These are phyloP conservation scores for Leccinum solheimii DNA, from an alignment of 1,284 basidiomycete species.

Conservation along the genomic window DNA sequence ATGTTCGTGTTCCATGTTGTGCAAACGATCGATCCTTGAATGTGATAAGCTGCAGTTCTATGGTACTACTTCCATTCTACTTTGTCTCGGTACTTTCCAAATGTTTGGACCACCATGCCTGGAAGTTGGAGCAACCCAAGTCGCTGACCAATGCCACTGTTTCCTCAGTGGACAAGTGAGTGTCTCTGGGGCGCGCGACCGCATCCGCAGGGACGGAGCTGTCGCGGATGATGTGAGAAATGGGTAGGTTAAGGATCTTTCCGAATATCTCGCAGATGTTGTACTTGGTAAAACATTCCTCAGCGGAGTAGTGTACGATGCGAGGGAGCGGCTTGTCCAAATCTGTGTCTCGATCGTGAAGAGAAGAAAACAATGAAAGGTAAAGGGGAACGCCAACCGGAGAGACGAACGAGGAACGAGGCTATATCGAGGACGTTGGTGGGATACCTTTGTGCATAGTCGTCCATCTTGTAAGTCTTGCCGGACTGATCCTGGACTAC, in stretches of 20 bases:
- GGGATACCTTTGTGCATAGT: slow-evolving; percentile 80
- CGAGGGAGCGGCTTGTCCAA: slow-evolving; percentile 50
- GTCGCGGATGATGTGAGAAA: slow-evolving; percentile 68
- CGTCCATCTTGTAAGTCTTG: slow-evolving; percentile 83
- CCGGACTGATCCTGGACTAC: slow-evolving; percentile 76
- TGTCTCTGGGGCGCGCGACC: slow-evolving; percentile 69
- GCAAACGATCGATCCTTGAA: slow-evolving; percentile 5
- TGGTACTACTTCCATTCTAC: slow-evolving; percentile 10
- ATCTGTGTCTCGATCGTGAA: slow-evolving; percentile 27
- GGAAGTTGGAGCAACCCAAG: slow-evolving; percentile 64
- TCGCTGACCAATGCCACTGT: slow-evolving; percentile 64
- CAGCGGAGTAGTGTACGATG: slow-evolving; percentile 75
- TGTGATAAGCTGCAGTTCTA: background rate
- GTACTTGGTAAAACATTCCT: slow-evolving; percentile 81
- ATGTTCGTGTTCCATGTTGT: background rate
- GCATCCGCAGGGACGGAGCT: slow-evolving; percentile 62
- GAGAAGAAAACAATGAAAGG: background rate
- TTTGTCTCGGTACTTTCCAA: slow-evolving; percentile 25
- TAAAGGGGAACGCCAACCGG: slow-evolving; percentile 45
- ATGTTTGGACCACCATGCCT: slow-evolving; percentile 68
- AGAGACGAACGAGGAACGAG: slow-evolving; percentile 67
- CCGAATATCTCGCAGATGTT: slow-evolving; percentile 79
- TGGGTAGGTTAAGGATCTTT: slow-evolving; percentile 61
- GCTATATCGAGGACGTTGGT: slow-evolving; percentile 79
- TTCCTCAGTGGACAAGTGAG: slow-evolving; percentile 66